phyloP scores from a whole-genome alignment of 768 basidiomycete species.

The Clavaria fumosa region DNA sequence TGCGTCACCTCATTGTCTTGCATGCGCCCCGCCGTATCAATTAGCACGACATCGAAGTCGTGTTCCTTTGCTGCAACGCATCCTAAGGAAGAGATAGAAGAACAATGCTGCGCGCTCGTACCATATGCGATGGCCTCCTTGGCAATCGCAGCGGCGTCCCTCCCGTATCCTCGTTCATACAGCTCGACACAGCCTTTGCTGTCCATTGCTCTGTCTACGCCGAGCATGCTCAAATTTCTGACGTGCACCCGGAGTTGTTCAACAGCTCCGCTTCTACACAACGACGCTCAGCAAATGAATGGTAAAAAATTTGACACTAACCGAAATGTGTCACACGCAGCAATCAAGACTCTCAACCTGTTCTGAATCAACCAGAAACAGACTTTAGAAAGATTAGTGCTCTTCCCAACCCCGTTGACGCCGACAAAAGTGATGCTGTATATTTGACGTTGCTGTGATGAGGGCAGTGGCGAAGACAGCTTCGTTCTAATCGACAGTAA shows the following conservation, averaged over 20 bases:
- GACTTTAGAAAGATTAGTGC: conserved; percentile 94
- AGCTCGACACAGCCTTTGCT: conserved; percentile 77
- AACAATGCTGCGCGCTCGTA: conserved; percentile 19
- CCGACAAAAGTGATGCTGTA: conserved; percentile 95
- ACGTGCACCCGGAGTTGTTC: conserved; percentile 97
- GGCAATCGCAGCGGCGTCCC: conserved; percentile 97
- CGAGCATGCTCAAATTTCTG: conserved; percentile 78
- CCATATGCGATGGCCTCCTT: conserved; percentile 89
- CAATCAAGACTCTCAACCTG: conserved; percentile 81
- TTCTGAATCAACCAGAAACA: conserved; percentile 99
- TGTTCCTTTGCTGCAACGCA: conserved; percentile 56
- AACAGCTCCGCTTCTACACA: conserved; percentile 76
- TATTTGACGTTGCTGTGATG: conserved; percentile 65
- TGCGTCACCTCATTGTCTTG: conserved; percentile 86
- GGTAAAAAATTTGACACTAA: conserved; percentile 12
- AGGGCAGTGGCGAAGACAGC: conserved; percentile 53
- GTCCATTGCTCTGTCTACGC: conserved; percentile 47
- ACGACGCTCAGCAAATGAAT: neutral
- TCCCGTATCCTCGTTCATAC: conserved; percentile 94
- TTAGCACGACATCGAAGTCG: conserved; percentile 89
- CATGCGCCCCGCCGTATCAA: conserved; percentile 98
- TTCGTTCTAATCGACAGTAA: conserved; percentile 87
- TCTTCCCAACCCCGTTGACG: conserved; percentile 98
- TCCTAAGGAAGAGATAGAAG: conserved; percentile 3
- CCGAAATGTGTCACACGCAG: conserved; percentile 97